Conservation (phyloP, 2,329 filamentous ascomycete genomes). For the Penicillium expansum region DNA sequence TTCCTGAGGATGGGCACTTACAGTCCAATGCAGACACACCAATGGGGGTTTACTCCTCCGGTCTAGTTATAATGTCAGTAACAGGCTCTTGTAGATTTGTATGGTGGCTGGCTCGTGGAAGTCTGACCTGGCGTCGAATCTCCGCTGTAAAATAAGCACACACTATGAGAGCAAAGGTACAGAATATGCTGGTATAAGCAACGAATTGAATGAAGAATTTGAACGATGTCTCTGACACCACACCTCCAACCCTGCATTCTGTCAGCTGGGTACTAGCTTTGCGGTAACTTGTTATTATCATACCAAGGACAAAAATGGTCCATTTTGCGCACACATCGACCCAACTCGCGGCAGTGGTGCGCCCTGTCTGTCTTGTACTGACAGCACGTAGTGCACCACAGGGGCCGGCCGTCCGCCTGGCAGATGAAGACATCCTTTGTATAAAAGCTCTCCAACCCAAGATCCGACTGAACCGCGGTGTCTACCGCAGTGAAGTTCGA, state of each 20-base stretch:
- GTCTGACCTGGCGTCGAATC: conserved; percentile 47
- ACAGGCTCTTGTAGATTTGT: neutral
- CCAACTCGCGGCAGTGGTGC: conserved; percentile 81
- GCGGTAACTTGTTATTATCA: neutral
- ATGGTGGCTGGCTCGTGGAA: neutral
- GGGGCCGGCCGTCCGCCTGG: conserved; percentile 76
- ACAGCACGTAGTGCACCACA: conserved; percentile 79
- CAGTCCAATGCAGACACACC: conserved; percentile 65
- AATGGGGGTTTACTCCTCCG: conserved; percentile 54
- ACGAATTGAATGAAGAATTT: conserved; percentile 93
- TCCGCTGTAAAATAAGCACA: conserved; percentile 63
- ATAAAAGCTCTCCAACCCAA: conserved; percentile 73
- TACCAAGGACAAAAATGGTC: conserved; percentile 91
- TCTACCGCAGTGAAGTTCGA: conserved; percentile 24
- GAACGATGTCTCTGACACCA: conserved; percentile 80
- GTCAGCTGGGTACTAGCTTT: conserved; percentile 7
- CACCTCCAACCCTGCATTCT: conserved; percentile 72
- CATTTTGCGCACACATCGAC: conserved; percentile 82
- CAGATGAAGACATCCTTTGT: conserved; percentile 80
- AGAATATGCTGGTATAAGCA: conserved; percentile 68
- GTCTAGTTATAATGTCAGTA: conserved; percentile 27
- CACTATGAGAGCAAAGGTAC: conserved; percentile 61
- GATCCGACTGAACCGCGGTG: conserved; percentile 50
- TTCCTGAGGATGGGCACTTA: conserved; percentile 32
- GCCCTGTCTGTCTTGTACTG: conserved; percentile 86